Evolutionary conservation across 305 asterid genomes (phyloP), one percentile per base, ranked within the genome.

Genomic region (Fraxinus dipetala): DNA sequence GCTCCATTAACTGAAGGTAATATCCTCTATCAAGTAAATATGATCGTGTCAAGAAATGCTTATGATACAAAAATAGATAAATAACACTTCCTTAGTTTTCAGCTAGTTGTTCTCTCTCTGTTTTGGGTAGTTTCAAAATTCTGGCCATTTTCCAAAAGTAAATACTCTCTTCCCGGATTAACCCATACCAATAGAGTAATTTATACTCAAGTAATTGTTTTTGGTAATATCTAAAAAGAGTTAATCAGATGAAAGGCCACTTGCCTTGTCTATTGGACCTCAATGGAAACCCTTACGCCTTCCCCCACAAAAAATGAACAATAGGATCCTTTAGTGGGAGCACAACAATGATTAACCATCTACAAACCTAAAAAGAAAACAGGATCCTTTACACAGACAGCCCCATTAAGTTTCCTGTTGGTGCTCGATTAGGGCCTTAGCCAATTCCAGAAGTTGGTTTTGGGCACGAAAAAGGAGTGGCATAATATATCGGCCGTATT

Each of bases 101-200:
- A 32, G 16, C 40, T 34, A 13, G 65, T 43, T 26, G 30, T 54
- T 48, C 31, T 48, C 61, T 51, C 32, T 65, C 75, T 61, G 69
- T 31, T 73, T 22, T 31, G 7, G n/a, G 43, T 7, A 8, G 26
- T 69, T 45, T 45, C 56, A 3, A 45, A 45, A 30, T 30, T 30
- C 72, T 75, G 35, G 4, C 74, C 75, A 38, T 3, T 36, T 75
- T 14, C 56, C n/a, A 22, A 20, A 40, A 38, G 18, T 0, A 1
- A 22, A 75, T 75, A 75, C 30, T 24, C 69, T 67, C 63, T 82
- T 77, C 45, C 5, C 51, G 36, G 31, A 65, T 32, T 20, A 79
- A 48, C 79, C 74, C 28, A 8, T 26, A 59, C 16, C 1, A 38
- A n/a, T 59, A 10, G 45, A 59, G 61, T 26, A 81, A 61, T 69